Percentiles rank a stretch among this genome's conserved stretches.
phyloP scores from a whole-genome alignment of 2,329 filamentous ascomycete species.

The Paecilomyces formosus region DNA sequence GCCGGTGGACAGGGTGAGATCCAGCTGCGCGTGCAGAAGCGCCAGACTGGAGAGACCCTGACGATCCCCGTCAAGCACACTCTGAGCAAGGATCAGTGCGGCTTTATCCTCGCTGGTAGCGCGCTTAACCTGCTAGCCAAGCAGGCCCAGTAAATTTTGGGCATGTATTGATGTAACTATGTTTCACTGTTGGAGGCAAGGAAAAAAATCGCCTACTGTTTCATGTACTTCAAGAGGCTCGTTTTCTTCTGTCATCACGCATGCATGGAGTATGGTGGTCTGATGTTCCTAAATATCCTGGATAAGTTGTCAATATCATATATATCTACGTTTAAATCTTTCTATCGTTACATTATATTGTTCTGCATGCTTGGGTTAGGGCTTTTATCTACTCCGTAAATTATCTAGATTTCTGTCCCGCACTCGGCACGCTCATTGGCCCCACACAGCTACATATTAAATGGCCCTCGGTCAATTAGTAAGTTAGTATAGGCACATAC shows the following conservation, averaged over 20 bases:
- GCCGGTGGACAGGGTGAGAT: constrained; percentile 76
- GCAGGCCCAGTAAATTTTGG: constrained; percentile 35
- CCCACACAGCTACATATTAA: constrained; percentile 7
- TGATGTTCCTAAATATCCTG: not conserved
- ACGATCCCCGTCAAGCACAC: constrained; percentile 76
- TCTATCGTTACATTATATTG: not conserved
- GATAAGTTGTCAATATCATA: not conserved
- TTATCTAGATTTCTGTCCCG: not conserved
- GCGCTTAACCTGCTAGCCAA: constrained; percentile 80
- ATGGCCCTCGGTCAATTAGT: not conserved
- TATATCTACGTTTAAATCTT: not conserved
- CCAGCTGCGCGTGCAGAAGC: constrained; percentile 57
- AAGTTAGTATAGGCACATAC: too few relatives aligned
- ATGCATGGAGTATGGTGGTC: not conserved
- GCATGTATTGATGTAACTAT: not conserved
- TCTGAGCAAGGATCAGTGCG: constrained; percentile 81
- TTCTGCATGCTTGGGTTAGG: not conserved
- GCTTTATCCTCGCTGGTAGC: constrained; percentile 87
- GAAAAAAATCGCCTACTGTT: not conserved
- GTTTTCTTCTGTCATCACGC: not conserved
- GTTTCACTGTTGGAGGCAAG: not conserved
- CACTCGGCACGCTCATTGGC: constrained; percentile 1
- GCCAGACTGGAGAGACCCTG: constrained; percentile 54
- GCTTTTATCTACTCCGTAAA: too few relatives aligned
- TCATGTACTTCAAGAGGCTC: not conserved